Conservation (phyloP, 2,329 filamentous ascomycete genomes). For the Dactylonectria estremocensis region DNA sequence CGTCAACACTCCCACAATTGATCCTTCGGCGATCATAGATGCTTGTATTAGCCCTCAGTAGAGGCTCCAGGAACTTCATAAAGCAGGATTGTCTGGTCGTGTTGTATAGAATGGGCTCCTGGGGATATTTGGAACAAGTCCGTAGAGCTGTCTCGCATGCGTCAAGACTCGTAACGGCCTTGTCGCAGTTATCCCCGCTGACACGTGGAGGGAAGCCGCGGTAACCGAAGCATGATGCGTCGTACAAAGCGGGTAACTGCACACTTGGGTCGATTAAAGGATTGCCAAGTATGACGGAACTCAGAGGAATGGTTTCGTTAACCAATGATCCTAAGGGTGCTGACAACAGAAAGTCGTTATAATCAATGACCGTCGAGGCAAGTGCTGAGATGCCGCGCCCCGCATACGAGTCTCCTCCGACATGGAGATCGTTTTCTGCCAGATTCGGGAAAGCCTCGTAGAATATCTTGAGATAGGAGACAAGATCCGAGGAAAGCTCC, state of each 20-base stretch:
- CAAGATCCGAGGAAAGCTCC: background rate
- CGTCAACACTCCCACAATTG: background rate
- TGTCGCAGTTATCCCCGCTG: no score
- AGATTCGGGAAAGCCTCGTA: conserved; percentile 8
- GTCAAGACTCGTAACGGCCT: no score
- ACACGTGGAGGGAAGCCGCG: background rate
- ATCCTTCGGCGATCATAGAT: background rate
- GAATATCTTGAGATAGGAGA: background rate
- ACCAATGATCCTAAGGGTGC: no score
- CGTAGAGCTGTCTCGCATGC: no score
- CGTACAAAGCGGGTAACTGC: background rate
- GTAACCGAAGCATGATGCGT: conserved; percentile 1
- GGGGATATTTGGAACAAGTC: no score
- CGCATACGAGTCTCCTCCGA: background rate
- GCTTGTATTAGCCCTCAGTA: background rate
- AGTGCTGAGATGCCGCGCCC: background rate
- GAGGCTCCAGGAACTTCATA: no score
- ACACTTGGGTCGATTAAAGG: background rate
- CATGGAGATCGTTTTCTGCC: background rate
- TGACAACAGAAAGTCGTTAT: background rate
- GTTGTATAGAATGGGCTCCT: no score
- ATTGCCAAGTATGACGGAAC: conserved; percentile 10
- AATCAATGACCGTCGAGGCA: background rate
- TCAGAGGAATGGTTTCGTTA: background rate
- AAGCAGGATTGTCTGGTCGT: no score